These are phyloP conservation scores for Tuber brumale DNA, from an alignment of 495 filamentous ascomycete genomes.

Conservation along the genomic window DNA sequence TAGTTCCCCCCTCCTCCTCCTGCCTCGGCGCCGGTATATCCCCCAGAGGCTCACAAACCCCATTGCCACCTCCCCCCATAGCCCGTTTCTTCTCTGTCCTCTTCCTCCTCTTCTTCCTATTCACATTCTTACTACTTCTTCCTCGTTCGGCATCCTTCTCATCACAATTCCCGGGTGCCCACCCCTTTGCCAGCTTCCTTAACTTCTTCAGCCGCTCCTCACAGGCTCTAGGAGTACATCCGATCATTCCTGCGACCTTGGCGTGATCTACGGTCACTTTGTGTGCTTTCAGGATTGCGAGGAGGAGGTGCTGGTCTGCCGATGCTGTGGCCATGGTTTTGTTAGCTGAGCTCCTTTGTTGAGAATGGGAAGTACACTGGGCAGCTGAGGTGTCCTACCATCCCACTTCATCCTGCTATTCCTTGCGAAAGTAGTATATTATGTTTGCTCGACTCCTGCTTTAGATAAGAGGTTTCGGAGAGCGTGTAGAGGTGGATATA, in stretches of 20 bases:
- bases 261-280: conserved; percentile 35
- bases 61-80: not conserved
- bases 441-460: not conserved
- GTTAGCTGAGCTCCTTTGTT: conserved; percentile 3
- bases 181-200: conserved; percentile 35
- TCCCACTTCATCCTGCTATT: conserved; percentile 34
- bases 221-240: conserved; percentile 41
- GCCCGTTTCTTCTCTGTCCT: not conserved
- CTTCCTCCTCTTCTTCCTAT: not conserved
- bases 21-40: not conserved
- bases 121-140: not conserved
- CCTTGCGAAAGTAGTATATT: not conserved
- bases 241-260: conserved; percentile 37
- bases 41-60: not conserved
- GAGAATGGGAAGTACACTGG: not conserved
- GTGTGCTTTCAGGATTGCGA: conserved; percentile 39
- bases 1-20: not conserved
- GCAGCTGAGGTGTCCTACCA: conserved; percentile 11
- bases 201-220: conserved; percentile 41
- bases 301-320: conserved; percentile 40
- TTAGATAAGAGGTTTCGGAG: not conserved
- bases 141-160: conserved; percentile 11
- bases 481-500: not conserved
- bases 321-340: conserved; percentile 18
- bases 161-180: conserved; percentile 14